Evolutionary conservation across 352 stramenopile genomes (phyloP).

Genomic region (Phytopythium boreale): DNA sequence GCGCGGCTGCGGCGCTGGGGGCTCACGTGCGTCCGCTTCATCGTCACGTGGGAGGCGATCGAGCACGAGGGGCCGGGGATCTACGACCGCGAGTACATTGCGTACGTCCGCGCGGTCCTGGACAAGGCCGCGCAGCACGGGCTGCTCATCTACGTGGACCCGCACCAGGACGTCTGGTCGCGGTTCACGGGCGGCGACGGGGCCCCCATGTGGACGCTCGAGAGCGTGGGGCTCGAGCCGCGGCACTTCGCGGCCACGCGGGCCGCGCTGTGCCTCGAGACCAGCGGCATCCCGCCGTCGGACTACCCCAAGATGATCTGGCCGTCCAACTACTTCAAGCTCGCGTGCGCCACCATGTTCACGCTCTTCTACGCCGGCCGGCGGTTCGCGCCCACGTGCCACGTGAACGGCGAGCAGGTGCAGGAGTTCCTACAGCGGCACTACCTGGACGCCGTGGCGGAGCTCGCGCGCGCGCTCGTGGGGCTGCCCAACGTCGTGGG

Average conservation of each 20-base stretch:
- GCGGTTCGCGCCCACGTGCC: constrained; percentile 61
- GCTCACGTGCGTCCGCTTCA: constrained; percentile 77
- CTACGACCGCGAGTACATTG: constrained; percentile 86
- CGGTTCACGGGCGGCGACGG: constrained; percentile 89
- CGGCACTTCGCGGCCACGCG: constrained; percentile 71
- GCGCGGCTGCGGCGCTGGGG: constrained; percentile 76
- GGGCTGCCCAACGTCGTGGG: constrained; percentile 84
- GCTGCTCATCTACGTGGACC: constrained; percentile 89
- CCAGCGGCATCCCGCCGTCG: constrained; percentile 24
- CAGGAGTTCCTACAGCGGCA: constrained; percentile 88
- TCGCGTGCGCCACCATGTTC: constrained; percentile 90
- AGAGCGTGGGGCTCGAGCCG: constrained; percentile 72
- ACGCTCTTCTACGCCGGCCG: constrained; percentile 88
- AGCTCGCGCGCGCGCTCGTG: constrained; percentile 55
- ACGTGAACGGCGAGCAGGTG: constrained; percentile 71
- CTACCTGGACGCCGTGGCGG: constrained; percentile 74
- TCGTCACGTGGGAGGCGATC: constrained; percentile 91
- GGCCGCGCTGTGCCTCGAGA: constrained; percentile 74
- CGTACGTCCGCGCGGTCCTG: constrained; percentile 69
- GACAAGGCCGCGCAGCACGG: constrained; percentile 53
- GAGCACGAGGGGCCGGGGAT: constrained; percentile 79
- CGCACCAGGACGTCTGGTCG: constrained; percentile 92
- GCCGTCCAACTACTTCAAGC: constrained; percentile 91
- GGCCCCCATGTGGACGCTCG: constrained; percentile 87
- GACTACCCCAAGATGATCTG: constrained; percentile 91